These are phyloP conservation scores for Suhomyces bokatorum DNA, from an alignment of 1,139 yeast species.

Conservation along the genomic window DNA sequence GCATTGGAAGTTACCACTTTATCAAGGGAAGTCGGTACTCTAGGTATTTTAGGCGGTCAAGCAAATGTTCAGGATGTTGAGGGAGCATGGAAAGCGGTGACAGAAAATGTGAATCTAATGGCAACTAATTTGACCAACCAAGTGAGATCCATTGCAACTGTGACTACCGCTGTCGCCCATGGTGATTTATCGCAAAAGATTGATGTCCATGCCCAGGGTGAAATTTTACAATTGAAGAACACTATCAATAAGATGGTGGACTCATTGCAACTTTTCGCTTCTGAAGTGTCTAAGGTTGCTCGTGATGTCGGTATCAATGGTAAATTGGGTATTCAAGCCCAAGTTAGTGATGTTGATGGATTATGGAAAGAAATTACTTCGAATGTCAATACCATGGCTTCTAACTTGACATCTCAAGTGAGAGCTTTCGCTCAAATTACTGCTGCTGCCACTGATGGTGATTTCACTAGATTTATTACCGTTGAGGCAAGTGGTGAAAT, in stretches of 20 bases:
- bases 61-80: slow-evolving; percentile 91
- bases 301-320: slow-evolving; percentile 93
- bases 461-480: slow-evolving; percentile 83
- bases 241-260: slow-evolving; percentile 92
- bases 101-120: slow-evolving; percentile 87
- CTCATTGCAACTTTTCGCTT: slow-evolving; percentile 81
- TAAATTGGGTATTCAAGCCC: slow-evolving; percentile 88
- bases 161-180: slow-evolving; percentile 89
- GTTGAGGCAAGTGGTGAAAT: slow-evolving; percentile 92
- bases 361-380: slow-evolving; percentile 90
- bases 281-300: slow-evolving; percentile 87
- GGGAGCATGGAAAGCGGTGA: slow-evolving; percentile 92
- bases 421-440: slow-evolving; percentile 93
- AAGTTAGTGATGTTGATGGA: slow-evolving; percentile 87
- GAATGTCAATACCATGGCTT: slow-evolving; percentile 93
- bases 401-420: slow-evolving; percentile 86
- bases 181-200: slow-evolving; percentile 88
- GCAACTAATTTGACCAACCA: slow-evolving; percentile 87
- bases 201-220: slow-evolving; percentile 89
- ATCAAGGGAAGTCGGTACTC: slow-evolving; percentile 86
- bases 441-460: slow-evolving; percentile 93
- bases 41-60: slow-evolving; percentile 88
- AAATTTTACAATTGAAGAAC: slow-evolving; percentile 71
- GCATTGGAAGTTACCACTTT: slow-evolving; percentile 88
- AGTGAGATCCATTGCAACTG: slow-evolving; percentile 87